Evolutionary conservation across 1,284 basidiomycete species (phyloP), one percentile per base, ranked within the genome.

Genomic region (Rhodotorula sp.): DNA sequence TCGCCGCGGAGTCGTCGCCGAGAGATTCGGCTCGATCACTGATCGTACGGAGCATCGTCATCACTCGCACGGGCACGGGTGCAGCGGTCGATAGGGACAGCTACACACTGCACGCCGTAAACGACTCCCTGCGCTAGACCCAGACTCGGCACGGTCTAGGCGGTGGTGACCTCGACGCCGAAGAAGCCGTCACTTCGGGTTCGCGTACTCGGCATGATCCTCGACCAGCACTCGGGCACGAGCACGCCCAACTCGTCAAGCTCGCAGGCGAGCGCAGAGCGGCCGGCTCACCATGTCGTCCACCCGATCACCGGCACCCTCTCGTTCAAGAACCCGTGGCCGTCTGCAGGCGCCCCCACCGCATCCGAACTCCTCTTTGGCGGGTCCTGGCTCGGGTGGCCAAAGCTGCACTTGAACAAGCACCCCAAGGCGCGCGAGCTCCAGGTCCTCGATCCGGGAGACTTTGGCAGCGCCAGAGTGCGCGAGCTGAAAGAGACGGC

Each of bases 201-300:
- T 43, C 38, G 38, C 38, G 1, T 2, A 91, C 90, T 90, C 85
- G 87, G 47, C 81, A 84, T 69, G 70, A 64, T 52, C 83, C 84
- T 75, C 58, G 64, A 84, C 91, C 62, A 86, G 87, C 70, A 86
- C 90, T 60, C 43, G n/a, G 38, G n/a, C 14, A 43, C 58, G 43
- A 34, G 23, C 16, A 60, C 43, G 21, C 58, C 12, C 12, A 31
- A 38, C 38, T 45, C 23, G 43, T 45, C 58, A 23, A 47, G 43
- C 7, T 28, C 38, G 43, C 38, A 26, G 15, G 38, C 43, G 54
- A 47, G n/a, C 43, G 43, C 43, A n/a, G 62, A 63, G 5, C 48
- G 60, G 7, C 75, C 73, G 3, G 21, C 69, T 26, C 75, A 77
- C 69, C 74, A 75, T 59, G 68, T 70, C 60, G 66, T 71, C 45